Conservation (phyloP, 805 yeast species). For the Diddensiella transvaalensis region DNA sequence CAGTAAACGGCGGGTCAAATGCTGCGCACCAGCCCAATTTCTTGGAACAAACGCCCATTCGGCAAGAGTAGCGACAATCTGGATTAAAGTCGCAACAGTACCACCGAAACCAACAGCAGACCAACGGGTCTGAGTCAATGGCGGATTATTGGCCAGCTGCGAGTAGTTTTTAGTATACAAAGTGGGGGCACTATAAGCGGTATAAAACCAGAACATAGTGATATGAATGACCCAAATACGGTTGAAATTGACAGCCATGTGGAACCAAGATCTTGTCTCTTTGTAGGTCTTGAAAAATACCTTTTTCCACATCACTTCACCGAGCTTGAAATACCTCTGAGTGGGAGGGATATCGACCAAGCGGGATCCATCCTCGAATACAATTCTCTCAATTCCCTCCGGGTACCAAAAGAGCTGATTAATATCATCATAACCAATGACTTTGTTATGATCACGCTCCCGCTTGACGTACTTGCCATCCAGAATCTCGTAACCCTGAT, state of each 20-base stretch:
- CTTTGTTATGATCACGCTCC: slow-evolving; percentile 63
- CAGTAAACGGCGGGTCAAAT: slow-evolving; percentile 79
- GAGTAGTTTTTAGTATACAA: slow-evolving; percentile 82
- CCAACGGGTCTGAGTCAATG: slow-evolving; percentile 90
- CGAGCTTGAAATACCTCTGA: slow-evolving; percentile 84
- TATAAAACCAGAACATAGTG: slow-evolving; percentile 89
- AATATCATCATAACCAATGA: slow-evolving; percentile 89
- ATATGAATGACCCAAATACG: slow-evolving; percentile 97
- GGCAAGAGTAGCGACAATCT: slow-evolving; percentile 79
- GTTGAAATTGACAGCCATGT: slow-evolving; percentile 88
- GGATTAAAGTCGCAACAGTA: slow-evolving; percentile 74
- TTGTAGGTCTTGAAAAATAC: slow-evolving; percentile 94
- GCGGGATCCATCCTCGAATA: slow-evolving; percentile 88
- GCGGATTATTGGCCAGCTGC: slow-evolving; percentile 79
- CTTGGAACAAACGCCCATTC: slow-evolving; percentile 98
- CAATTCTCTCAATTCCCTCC: slow-evolving; percentile 92
- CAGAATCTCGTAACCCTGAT: slow-evolving; percentile 58
- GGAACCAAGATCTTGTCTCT: slow-evolving; percentile 97
- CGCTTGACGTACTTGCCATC: slow-evolving; percentile 58
- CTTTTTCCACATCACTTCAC: slow-evolving; percentile 87
- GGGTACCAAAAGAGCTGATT: slow-evolving; percentile 99
- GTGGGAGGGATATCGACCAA: slow-evolving; percentile 83
- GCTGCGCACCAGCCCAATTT: slow-evolving; percentile 99
- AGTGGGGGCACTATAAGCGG: slow-evolving; percentile 88
- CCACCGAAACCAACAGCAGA: slow-evolving; percentile 93